Evolutionary conservation across 2,329 filamentous ascomycete genomes (phyloP), one percentile per base, ranked within the genome.

Genomic region (Sporothrix dimorphospora): DNA sequence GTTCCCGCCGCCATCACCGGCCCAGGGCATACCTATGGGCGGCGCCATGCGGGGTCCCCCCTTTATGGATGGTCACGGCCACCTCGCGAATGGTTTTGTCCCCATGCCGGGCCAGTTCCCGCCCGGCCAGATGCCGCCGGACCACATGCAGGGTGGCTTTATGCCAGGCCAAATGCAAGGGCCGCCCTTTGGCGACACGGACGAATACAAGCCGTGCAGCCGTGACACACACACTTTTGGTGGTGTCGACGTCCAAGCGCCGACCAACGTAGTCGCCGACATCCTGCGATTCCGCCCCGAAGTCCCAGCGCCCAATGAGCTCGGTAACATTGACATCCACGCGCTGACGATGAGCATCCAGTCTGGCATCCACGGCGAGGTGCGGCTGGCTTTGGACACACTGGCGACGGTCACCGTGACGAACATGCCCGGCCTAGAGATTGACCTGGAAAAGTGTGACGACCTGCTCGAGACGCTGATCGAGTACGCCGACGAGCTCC

Each of bases 281-380:
- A 85, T 97, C 49, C 84, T 89, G 67, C 85, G 86, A 59, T 85
- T 89, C 77, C 92, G 90, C 77, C 94, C 94, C 0, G 91, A 92
- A 72, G 86, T 94, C 49, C 95, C 96, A 0, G 83, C 85, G 2
- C 85, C 94, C 21, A 84, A 87, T 27, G 94, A 98, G 77, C 86
- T 98, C 69, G 96, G 95, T 9, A 87, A 94, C 24, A 92, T 98
- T 75, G 95, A 99, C 78, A 91, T 98, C 38, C 91, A 94, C 76
- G 94, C 95, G 24, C 85, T 99, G 53, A 97, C 91, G 0, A 92
- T 94, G 84, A 94, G 94, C 77, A 84, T 99, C 49, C 94, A 97
- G 79, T 97, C 92, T 71, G 95, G 95, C 0, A 92, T 98, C 57
- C 91, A 94, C 77, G 90, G 90, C 5, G 96, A 99, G 81, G 91